Base-by-base conservation (phyloP, 495 filamentous ascomycete species). In the Podospora comata region DNA sequence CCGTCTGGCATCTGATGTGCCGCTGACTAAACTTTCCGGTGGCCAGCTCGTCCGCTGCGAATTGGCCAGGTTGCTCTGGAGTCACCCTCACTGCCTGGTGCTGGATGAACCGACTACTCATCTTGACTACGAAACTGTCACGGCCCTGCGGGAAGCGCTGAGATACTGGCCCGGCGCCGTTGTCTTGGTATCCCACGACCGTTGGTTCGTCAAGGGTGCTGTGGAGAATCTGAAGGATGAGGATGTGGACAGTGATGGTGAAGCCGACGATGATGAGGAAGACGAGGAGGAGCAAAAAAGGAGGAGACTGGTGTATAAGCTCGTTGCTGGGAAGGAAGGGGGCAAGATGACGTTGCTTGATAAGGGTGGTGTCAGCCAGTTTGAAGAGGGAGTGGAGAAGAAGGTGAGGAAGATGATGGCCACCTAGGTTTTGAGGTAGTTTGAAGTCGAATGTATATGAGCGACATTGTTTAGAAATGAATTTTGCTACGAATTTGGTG, bases 81-180 rank as follows among this genome's bases (percentile, higher is more conserved):
- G 77, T 54, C 79, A 83, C 13, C 92, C 92, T 59, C 91, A 92
- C 30, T 81, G 91, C 27, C 84, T 96, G 26, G 84, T 96, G 16
- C 85, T 96, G 9, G 92, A 96, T 73, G 92, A 96, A 75, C 88
- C 90, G 19, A 94, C 90, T 11, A 96, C 91, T n/a, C 92, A 94
- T 79, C 79, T 96, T 48, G 92, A 96, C 71, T 89, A 88, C 70
- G 83, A 93, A 75, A 92, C 90, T 3, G 90, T 94, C 32, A 83
- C 82, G 6, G 90, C 90, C 4, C 80, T 96, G 55, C 83, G 86
- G 3, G 82, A 84, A 44, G 90, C 88, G 13, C 77, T 96, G 69
- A 79, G 84, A 5, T 80, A 73, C 0, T 94, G 89, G 81, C 83
- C 85, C 34, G 92, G 92, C 0, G 91, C 91, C 0, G 83, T 94